A percentile compares a stretch with the other conserved stretches of the same genome.
Evolutionary conservation across 345 rosid genomes (phyloP).

Genomic region (Alliaria petiolata): DNA sequence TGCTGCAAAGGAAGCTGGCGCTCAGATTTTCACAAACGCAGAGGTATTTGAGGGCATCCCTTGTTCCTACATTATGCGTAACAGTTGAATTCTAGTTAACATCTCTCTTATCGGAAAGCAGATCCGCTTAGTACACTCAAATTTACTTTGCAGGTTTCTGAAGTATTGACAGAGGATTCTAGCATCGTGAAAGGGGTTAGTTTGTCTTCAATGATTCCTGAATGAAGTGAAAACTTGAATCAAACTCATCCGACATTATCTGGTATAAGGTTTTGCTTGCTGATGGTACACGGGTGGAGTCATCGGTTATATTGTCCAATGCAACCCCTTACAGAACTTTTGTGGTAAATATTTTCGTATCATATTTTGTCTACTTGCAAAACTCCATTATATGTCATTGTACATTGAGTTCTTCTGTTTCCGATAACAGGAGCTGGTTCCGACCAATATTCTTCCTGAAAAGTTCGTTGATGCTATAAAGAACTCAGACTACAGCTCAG

Average conservation of each 20-base stretch:
- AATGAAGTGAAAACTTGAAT: slow-evolving; percentile 14
- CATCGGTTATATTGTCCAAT: slow-evolving; percentile 73
- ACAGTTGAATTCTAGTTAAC: neutral
- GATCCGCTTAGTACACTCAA: neutral
- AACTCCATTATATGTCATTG: neutral
- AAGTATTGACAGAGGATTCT: slow-evolving; percentile 45
- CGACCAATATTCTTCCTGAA: slow-evolving; percentile 60
- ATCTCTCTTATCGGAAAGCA: neutral
- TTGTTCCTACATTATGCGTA: neutral
- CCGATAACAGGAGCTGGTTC: slow-evolving; percentile 62
- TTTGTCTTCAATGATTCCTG: slow-evolving; percentile 16
- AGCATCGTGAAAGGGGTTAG: slow-evolving; percentile 60
- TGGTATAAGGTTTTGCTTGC: slow-evolving; percentile 61
- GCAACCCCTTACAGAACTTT: slow-evolving; percentile 88
- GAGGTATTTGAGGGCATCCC: slow-evolving; percentile 42
- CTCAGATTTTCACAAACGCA: slow-evolving; percentile 56
- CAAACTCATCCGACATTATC: slow-evolving; percentile 21
- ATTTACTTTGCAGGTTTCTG: slow-evolving; percentile 47
- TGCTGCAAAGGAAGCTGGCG: slow-evolving; percentile 88
- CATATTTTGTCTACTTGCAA: neutral
- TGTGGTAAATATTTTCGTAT: slow-evolving; percentile 45
- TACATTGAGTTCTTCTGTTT: neutral
- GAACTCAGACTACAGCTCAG: slow-evolving; percentile 76
- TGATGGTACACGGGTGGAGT: slow-evolving; percentile 62
- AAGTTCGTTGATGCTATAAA: slow-evolving; percentile 51